phyloP scores from a whole-genome alignment of 352 stramenopile species.

The Globisporangium rhizosaccharum region DNA sequence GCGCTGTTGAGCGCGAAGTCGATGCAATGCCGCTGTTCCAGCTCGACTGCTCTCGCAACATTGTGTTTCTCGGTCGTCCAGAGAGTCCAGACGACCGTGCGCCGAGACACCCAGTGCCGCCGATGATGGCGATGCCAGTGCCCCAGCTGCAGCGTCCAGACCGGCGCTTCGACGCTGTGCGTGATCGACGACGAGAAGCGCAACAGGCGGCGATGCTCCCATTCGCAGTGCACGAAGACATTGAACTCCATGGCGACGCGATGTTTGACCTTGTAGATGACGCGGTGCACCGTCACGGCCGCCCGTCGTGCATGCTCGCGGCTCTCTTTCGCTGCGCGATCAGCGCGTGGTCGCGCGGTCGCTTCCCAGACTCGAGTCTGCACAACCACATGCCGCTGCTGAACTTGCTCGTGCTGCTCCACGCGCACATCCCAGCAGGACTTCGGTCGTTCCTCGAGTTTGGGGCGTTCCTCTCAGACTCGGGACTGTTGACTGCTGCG shows the following conservation, averaged over 20 bases:
- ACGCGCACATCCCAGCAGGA: constrained; percentile 25
- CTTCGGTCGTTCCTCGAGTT: constrained; percentile 67
- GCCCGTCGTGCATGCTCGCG: constrained; percentile 13
- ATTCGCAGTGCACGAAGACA: constrained; percentile 10
- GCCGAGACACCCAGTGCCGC: background rate
- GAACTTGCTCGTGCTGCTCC: constrained; percentile 26
- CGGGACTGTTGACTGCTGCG: constrained; percentile 25
- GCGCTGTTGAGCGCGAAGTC: background rate
- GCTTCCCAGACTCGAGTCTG: constrained; percentile 25
- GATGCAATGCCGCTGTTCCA: constrained; percentile 10
- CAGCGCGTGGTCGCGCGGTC: constrained; percentile 31
- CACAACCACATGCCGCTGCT: constrained; percentile 23
- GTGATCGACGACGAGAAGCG: constrained; percentile 12
- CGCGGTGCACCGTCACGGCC: constrained; percentile 6
- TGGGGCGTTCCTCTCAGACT: constrained; percentile 47
- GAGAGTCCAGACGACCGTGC: background rate
- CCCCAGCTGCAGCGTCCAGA: background rate
- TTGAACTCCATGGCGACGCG: background rate
- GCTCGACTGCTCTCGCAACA: constrained; percentile 12
- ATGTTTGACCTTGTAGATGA: constrained; percentile 1
- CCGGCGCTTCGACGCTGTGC: constrained; percentile 7
- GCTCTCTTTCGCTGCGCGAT: constrained; percentile 38
- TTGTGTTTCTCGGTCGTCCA: background rate
- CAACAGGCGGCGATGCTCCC: constrained; percentile 11
- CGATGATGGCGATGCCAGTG: background rate